Evolutionary conservation across 805 yeast genomes (phyloP).

Genomic region (Candida dajiaensis): DNA sequence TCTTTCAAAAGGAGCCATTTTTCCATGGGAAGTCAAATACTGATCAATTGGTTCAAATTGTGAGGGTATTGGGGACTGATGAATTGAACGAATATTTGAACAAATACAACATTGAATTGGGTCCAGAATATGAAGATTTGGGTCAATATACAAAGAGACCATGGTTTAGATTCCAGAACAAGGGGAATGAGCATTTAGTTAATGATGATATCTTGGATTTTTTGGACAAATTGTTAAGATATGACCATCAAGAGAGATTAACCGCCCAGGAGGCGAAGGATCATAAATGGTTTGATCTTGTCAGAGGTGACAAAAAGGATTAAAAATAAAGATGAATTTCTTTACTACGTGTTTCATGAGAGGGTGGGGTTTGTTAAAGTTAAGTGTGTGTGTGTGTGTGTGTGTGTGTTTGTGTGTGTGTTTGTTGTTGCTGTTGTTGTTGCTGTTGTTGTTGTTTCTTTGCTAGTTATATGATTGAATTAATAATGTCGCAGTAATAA

Average conservation of each 20-base stretch:
- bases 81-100: constrained; percentile 60
- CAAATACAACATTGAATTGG: constrained; percentile 64
- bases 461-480: background rate
- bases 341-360: too few species aligned
- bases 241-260: constrained; percentile 82
- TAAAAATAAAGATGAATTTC: background rate
- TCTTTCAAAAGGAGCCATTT: constrained; percentile 85
- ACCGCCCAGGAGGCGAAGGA: constrained; percentile 87
- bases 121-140: constrained; percentile 74
- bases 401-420: too few species aligned
- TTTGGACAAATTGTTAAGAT: constrained; percentile 65
- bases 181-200: constrained; percentile 44
- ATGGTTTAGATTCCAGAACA: constrained; percentile 58
- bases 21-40: constrained; percentile 90
- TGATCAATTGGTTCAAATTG: constrained; percentile 88
- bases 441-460: too few species aligned
- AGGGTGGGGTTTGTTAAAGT: too few species aligned
- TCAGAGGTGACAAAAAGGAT: background rate
- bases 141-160: constrained; percentile 62
- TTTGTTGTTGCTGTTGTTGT: too few species aligned
- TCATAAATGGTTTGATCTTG: constrained; percentile 53
- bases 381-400: too few species aligned
- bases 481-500: background rate
- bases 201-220: constrained; percentile 59
- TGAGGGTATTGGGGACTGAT: constrained; percentile 80